Percentiles rank a stretch among this genome's conserved stretches.
phyloP scores from a whole-genome alignment of 495 filamentous ascomycete species.

The Penicillium crystallinum region DNA sequence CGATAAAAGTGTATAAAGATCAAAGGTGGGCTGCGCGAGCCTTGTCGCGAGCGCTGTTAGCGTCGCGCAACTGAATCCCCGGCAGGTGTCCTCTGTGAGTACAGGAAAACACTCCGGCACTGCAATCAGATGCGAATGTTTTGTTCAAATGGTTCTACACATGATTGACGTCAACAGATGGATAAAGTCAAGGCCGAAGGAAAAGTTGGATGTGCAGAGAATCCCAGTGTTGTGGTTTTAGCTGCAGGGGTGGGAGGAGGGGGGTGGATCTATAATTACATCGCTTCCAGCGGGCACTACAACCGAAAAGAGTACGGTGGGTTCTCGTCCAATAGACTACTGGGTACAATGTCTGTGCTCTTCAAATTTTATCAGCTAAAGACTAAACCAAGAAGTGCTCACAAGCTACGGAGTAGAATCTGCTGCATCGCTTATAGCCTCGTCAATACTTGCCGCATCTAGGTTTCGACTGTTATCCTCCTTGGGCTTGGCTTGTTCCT shows the following conservation, averaged over 20 bases:
- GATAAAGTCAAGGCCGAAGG: slow-evolving; percentile 1
- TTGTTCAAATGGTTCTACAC: background rate
- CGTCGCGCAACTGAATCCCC: background rate
- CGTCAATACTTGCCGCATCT: slow-evolving; percentile 1
- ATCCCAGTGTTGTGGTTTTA: slow-evolving; percentile 38
- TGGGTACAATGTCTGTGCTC: slow-evolving; percentile 14
- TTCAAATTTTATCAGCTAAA: background rate
- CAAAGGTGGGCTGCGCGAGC: background rate
- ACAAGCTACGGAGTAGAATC: background rate
- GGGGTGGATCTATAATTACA: slow-evolving; percentile 34
- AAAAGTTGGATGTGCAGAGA: slow-evolving; percentile 13
- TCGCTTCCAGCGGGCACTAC: slow-evolving; percentile 8
- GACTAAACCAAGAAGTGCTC: too few species aligned
- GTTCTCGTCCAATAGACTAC: slow-evolving; percentile 16
- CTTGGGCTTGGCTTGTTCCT: background rate
- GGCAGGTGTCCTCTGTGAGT: background rate
- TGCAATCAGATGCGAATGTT: background rate
- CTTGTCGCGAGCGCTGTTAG: background rate
- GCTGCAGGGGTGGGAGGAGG: slow-evolving; percentile 28
- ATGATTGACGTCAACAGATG: slow-evolving; percentile 5
- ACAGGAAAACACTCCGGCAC: background rate
- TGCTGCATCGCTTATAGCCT: background rate
- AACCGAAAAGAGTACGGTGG: slow-evolving; percentile 8
- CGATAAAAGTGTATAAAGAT: background rate
- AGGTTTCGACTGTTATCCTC: background rate